A percentile compares a stretch with the other conserved stretches of the same genome.
Evolutionary conservation across 2,329 filamentous ascomycete genomes (phyloP).

Genomic region (Diaporthe amygdali): DNA sequence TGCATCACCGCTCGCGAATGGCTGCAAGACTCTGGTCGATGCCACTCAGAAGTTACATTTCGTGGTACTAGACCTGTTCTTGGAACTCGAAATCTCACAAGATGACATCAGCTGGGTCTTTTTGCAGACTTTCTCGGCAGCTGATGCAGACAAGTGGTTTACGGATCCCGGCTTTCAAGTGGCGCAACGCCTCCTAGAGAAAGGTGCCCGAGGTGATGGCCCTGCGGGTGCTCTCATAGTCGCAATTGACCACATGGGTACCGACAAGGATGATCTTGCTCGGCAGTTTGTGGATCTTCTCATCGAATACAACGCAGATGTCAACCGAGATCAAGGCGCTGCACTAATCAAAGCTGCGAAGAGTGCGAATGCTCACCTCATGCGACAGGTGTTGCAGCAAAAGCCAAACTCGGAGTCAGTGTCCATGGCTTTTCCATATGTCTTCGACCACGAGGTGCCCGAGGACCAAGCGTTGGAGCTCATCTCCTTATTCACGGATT

Average conservation of each 20-base stretch:
- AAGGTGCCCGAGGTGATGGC: conserved; percentile 52
- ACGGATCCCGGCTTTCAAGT: conserved; percentile 51
- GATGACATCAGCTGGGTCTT: conserved; percentile 53
- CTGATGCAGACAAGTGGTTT: conserved; percentile 50
- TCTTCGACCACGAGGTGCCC: conserved; percentile 56
- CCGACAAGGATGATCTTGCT: conserved; percentile 45
- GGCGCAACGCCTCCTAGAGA: conserved; percentile 52
- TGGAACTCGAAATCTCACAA: conserved; percentile 45
- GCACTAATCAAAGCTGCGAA: conserved; percentile 59
- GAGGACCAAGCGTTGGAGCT: conserved; percentile 57
- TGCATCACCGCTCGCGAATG: conserved; percentile 56
- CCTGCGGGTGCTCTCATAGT: conserved; percentile 51
- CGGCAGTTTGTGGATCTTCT: conserved; percentile 52
- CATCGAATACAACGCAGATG: conserved; percentile 46
- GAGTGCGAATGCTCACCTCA: conserved; percentile 54
- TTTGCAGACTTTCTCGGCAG: conserved; percentile 47
- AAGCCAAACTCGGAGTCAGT: conserved; percentile 56
- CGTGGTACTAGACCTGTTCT: conserved; percentile 46
- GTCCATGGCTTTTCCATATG: conserved; percentile 58
- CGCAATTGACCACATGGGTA: conserved; percentile 48
- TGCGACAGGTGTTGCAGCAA: conserved; percentile 53
- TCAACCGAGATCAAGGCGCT: conserved; percentile 57
- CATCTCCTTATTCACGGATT: conserved; percentile 56
- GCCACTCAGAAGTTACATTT: conserved; percentile 46
- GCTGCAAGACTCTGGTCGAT: conserved; percentile 58